Conservation (phyloP, 2,329 filamentous ascomycete genomes). For the Xylariaceae sp. region DNA sequence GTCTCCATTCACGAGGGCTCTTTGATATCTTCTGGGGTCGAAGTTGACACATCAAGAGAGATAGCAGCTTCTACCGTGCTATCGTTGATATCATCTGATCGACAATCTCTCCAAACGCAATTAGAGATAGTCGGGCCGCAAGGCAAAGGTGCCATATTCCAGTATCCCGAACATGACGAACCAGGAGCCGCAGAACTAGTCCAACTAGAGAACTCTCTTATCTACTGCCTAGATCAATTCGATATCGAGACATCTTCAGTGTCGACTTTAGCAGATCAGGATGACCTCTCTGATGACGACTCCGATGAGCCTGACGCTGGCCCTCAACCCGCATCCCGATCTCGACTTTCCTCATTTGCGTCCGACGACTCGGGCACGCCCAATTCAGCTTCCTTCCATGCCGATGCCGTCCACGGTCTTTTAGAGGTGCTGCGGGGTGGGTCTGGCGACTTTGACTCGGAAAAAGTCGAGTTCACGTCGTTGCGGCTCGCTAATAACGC, state of each 20-base stretch:
- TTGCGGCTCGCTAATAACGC: conserved; percentile 89
- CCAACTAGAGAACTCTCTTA: conserved; percentile 50
- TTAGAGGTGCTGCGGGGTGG: conserved; percentile 77
- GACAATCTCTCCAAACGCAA: conserved; percentile 38
- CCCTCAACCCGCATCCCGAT: conserved; percentile 59
- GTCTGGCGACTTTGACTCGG: conserved; percentile 72
- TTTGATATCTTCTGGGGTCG: conserved; percentile 75
- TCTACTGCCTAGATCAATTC: conserved; percentile 51
- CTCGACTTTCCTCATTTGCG: conserved; percentile 66
- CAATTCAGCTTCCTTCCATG: conserved; percentile 64
- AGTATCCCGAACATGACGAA: conserved; percentile 46
- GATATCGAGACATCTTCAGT: conserved; percentile 53
- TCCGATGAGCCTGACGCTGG: conserved; percentile 54
- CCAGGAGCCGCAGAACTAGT: conserved; percentile 48
- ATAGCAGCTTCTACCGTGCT: conserved; percentile 36
- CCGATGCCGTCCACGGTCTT: conserved; percentile 82
- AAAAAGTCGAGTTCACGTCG: conserved; percentile 86
- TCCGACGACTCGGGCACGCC: conserved; percentile 66
- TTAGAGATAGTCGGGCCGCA: conserved; percentile 43
- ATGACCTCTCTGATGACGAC: conserved; percentile 63
- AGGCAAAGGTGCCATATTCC: conserved; percentile 49
- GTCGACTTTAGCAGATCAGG: conserved; percentile 58
- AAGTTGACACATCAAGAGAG: conserved; percentile 59
- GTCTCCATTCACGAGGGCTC: conserved; percentile 68
- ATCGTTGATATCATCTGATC: conserved; percentile 37